Base-by-base conservation (phyloP, 176 grass and related monocot species). In the Alloteropsis semialata region DNA sequence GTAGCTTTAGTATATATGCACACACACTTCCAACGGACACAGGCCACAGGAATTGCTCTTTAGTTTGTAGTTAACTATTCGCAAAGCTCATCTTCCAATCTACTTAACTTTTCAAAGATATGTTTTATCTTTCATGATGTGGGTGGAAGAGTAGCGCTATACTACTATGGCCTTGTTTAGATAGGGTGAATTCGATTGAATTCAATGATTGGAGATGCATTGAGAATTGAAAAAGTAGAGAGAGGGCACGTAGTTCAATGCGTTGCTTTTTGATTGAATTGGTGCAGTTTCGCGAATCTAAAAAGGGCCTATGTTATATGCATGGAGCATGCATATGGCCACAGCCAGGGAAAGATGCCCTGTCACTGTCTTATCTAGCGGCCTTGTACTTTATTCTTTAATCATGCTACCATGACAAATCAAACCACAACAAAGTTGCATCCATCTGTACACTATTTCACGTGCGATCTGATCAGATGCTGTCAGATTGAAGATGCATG, bases 71-170 rank as follows among this genome's bases (percentile, higher is more conserved):
- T n/a, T 54, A 21, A 54, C 3, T 54, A 49, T 22, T 43, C 44
- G 55, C 34, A 42, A 66, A 55, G 1, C 64, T 65, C 58, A 10
- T 54, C 63, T 19, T 33, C 8, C 72, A 14, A 24, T 22, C 30
- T 64, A 76, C 60, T 56, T 84, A 51, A 76, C 60, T 56, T 84
- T 76, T 43, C 22, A 34, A 45, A 72, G 75, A 79, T 71, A 60
- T 28, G 54, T 54, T 21, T 62, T 17, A n/a, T 17, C 65, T 43
- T 29, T 72, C 67, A 29, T 38, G 14, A 41, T 33, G 25, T 73
- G 44, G 60, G 39, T 32, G 66, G 16, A 68, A n/a, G 12, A 48
- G 45, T 69, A 32, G 29, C 24, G 25, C 2, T 46, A 46, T 27
- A 29, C n/a, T n/a, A n/a, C n/a, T n/a, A n/a, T n/a, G n/a, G n/a